Evolutionary conservation across 345 rosid genomes (phyloP), one percentile per base, ranked within the genome.

Genomic region (Populus pruinosa): DNA sequence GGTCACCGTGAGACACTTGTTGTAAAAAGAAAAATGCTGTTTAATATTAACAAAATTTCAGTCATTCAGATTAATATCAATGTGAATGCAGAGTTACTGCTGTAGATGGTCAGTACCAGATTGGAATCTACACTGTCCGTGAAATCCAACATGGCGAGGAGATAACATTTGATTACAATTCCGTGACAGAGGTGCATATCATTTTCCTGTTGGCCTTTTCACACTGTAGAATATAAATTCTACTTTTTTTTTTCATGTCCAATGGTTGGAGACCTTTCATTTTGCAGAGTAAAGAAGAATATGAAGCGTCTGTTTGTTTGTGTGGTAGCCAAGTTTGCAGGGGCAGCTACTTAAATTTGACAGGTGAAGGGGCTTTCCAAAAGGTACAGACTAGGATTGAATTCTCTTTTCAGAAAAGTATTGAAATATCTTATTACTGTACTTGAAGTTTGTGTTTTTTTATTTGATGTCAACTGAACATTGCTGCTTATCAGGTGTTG

Each of bases 271-370:
- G 74, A 50, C 67, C 83, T n/a, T 63, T 76, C 70, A 77, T 82
- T 82, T 53, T 77, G 71, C 90, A 96, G 99, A 94, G 99, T 79
- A 96, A 96, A 86, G 99, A 96, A 88, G 99, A 96, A 84, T 96
- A 96, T 75, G 99, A 96, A 85, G 99, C 98, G 64, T 96, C 99
- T 82, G 99, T 96, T 62, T 96, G 99, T 88, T 84, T 96, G 82
- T 96, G 99, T 82, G 99, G 99, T 80, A 96, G 97, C 86, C 99
- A 96, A 89, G 97, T 92, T 67, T 96, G 99, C 78, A 92, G 99
- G 65, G 99, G 99, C 62, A 96, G 97, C 93, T 96, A 96, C 88
- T 89, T 96, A 86, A 96, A 96, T 87, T 87, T 96, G 85, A 96
- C 99, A 10, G 99, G 99, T 53, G 99, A 96, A 88, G 99, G 96